These are phyloP conservation scores for Bretschneidera sinensis DNA, from an alignment of 345 rosid genomes.

Conservation along the genomic window DNA sequence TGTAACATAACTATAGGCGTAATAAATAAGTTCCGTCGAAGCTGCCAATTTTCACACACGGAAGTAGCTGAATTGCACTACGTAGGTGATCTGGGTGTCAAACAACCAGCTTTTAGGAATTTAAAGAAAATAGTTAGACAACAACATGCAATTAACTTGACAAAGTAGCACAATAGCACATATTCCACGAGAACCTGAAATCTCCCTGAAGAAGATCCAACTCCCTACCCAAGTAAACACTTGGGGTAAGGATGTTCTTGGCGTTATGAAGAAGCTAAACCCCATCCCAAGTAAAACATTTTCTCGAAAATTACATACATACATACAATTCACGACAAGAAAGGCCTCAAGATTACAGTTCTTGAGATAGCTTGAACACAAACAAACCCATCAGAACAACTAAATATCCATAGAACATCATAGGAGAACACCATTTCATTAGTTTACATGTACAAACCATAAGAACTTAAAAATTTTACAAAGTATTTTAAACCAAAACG, in stretches of 20 bases:
- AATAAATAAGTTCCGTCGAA: not conserved
- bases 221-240: slow-evolving; percentile 23
- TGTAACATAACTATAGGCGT: not conserved
- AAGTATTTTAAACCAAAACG: not conserved
- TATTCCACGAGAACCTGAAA: slow-evolving; percentile 25
- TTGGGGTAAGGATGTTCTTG: too few species aligned
- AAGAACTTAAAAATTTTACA: not conserved
- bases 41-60: slow-evolving; percentile 14
- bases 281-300: slow-evolving; percentile 11
- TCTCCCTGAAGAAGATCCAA: slow-evolving; percentile 43
- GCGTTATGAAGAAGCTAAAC: slow-evolving; percentile 19
- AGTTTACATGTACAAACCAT: slow-evolving; percentile 3
- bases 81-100: slow-evolving; percentile 6
- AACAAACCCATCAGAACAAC: slow-evolving; percentile 2
- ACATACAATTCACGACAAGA: slow-evolving; percentile 3
- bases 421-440: too few species aligned
- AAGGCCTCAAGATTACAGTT: slow-evolving; percentile 1
- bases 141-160: not conserved
- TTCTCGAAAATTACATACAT: slow-evolving; percentile 17
- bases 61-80: slow-evolving; percentile 12
- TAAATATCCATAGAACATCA: too few species aligned
- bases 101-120: not conserved
- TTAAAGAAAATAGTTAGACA: slow-evolving; percentile 8
- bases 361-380: not conserved
- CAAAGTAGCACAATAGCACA: slow-evolving; percentile 13